Evolutionary conservation across 257 asterid species (phyloP).

Genomic region (Solanum gandarillasii): DNA sequence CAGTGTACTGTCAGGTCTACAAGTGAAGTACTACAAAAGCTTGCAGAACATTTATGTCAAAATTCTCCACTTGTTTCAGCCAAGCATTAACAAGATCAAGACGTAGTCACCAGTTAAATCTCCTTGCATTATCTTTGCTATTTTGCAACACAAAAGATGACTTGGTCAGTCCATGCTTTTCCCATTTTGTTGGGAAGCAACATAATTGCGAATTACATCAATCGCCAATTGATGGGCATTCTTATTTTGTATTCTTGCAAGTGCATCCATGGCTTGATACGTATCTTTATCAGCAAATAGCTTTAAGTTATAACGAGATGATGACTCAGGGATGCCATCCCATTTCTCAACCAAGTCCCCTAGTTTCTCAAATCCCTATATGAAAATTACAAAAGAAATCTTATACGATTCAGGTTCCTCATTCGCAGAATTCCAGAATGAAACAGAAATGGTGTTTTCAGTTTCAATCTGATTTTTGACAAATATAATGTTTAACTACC

Average conservation of each 20-base stretch:
- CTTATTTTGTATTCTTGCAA: conserved; percentile 50
- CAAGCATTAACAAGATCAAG: conserved; percentile 20
- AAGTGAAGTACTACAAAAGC: not conserved
- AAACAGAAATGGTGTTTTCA: not conserved
- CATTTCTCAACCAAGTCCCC: conserved; percentile 63
- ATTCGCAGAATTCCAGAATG: not conserved
- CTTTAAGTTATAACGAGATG: conserved; percentile 57
- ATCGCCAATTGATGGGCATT: conserved; percentile 78
- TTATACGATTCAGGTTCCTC: not conserved
- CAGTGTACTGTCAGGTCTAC: not conserved
- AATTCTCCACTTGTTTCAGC: conserved; percentile 12
- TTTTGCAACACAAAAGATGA: not conserved
- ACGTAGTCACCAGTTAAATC: not conserved
- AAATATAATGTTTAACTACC: not conserved
- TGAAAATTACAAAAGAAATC: not conserved
- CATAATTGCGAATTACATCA: conserved; percentile 70
- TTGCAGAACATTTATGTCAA: conserved; percentile 4
- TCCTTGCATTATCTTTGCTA: not conserved
- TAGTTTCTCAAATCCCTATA: conserved; percentile 76
- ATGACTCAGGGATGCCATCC: conserved; percentile 59
- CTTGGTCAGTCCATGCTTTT: conserved; percentile 1
- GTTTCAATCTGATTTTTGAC: not conserved
- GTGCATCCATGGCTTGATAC: conserved; percentile 46
- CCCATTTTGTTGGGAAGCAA: conserved; percentile 62
- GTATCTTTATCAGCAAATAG: conserved; percentile 60